Base-by-base conservation (phyloP, 208 protist species). In the Trypanosoma melophagium region DNA sequence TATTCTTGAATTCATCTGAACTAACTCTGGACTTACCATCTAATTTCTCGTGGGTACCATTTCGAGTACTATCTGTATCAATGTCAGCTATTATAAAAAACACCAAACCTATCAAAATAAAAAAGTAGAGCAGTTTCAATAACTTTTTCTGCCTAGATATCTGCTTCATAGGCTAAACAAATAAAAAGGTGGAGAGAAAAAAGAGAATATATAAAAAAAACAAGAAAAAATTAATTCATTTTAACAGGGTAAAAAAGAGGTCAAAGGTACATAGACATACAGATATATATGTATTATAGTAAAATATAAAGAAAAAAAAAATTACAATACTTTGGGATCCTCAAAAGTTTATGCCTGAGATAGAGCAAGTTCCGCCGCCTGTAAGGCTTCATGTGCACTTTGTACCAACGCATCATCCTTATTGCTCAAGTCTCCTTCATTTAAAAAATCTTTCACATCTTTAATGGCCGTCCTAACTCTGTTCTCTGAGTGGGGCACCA, bases 401-500 rank as follows among this genome's bases (percentile, higher is more conserved):
- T 67, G 54, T 17, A 74, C 7, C 9, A 86, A 66, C 57, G 89
- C 83, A 19, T 71, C 76, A 57, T 82, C 79, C 2, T 60, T 63
- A 19, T 79, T 63, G 21, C 58, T 58, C 10, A 56, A 38, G 17
- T 80, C 56, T 28, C 83, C 81, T 31, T 83, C 83, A 49, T 81
- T 74, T 17, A 94, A 55, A 72, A 82, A 94, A 56, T 83, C 77
- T 17, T 67, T 69, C 7, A 94, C 63, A 59, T 94, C 88, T 60
- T 83, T 87, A 38, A 79, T 47, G 19, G 69, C 67, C 2, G 71
- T 50, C 25, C 84, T 71, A 47, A 90, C 77, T 22, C 84, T 74
- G 52, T 94, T 94, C 64, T 81, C 73, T 21, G 83, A 81, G 56
- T 91, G 75, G 5, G 88, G 83, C 19, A 94, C 71, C 88, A 94